A percentile compares a stretch with the other conserved stretches of the same genome.
Evolutionary conservation across 2,329 filamentous ascomycete species (phyloP).

Genomic region (Ceratocystis harringtonii): DNA sequence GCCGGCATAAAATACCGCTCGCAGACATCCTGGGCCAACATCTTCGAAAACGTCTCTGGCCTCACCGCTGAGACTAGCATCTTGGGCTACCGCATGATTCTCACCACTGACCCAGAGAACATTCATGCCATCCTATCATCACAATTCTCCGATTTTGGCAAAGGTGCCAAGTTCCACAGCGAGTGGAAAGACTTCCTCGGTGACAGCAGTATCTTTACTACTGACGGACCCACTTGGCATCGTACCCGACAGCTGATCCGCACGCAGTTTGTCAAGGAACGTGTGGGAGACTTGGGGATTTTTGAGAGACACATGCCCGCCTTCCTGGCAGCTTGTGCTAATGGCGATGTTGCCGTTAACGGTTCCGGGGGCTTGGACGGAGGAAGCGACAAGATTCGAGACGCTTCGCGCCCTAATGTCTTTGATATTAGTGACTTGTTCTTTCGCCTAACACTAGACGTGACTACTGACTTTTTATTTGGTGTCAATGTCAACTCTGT

Average conservation of each 20-base stretch:
- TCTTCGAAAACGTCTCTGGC: slow-evolving; percentile 30
- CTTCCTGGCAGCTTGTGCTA: slow-evolving; percentile 19
- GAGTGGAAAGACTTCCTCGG: slow-evolving; percentile 67
- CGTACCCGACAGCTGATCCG: slow-evolving; percentile 65
- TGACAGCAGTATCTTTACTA: slow-evolving; percentile 63
- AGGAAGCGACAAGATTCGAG: slow-evolving; percentile 31
- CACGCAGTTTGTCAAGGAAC: slow-evolving; percentile 75
- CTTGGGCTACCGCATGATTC: slow-evolving; percentile 44
- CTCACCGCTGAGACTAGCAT: slow-evolving; percentile 48
- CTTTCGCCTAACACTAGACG: slow-evolving; percentile 74
- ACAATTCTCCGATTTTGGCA: slow-evolving; percentile 73
- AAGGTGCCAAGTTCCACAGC: slow-evolving; percentile 57
- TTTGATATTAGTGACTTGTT: slow-evolving; percentile 63
- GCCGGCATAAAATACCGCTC: slow-evolving; percentile 39
- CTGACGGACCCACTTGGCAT: slow-evolving; percentile 68
- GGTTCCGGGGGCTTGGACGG: slow-evolving; percentile 47
- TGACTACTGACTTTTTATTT: slow-evolving; percentile 73
- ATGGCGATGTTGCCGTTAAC: slow-evolving; percentile 41
- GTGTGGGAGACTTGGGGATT: slow-evolving; percentile 64
- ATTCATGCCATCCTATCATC: slow-evolving; percentile 82
- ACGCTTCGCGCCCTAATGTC: slow-evolving; percentile 25
- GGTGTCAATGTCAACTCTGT: slow-evolving; percentile 29
- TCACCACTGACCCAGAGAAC: slow-evolving; percentile 76
- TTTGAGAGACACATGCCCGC: slow-evolving; percentile 57
- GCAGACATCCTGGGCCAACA: slow-evolving; percentile 43